These are phyloP conservation scores for Fusarium solani-melongenae DNA, from an alignment of 2,329 filamentous ascomycete species.

Conservation along the genomic window DNA sequence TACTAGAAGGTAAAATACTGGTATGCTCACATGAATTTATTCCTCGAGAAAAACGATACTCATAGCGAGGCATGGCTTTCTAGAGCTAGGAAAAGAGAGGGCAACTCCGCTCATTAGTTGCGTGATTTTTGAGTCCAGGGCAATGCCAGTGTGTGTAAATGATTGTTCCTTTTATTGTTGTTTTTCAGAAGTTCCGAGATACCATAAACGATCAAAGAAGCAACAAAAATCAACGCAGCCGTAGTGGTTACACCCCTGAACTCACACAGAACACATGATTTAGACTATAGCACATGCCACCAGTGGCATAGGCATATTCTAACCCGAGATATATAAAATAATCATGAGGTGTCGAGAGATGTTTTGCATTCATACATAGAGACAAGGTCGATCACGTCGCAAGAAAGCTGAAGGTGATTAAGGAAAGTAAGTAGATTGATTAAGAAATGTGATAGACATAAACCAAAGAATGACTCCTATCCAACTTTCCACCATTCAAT, in stretches of 20 bases:
- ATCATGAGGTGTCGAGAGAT: neutral
- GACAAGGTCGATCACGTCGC: neutral
- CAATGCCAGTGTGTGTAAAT: too few species aligned
- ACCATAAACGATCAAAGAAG: too few species aligned
- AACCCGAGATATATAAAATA: neutral
- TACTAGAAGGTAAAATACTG: neutral
- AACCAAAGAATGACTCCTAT: neutral
- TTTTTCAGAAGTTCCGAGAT: too few species aligned
- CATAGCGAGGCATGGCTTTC: neutral
- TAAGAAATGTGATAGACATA: neutral
- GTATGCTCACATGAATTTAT: neutral
- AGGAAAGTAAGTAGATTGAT: neutral
- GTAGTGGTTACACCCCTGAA: too few species aligned
- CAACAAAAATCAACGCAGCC: too few species aligned
- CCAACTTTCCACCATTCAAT: neutral
- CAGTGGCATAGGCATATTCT: too few species aligned
- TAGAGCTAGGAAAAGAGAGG: too few species aligned
- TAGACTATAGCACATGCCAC: too few species aligned
- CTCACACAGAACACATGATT: too few species aligned
- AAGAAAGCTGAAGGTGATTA: neutral
- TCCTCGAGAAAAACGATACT: neutral
- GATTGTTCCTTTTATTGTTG: too few species aligned
- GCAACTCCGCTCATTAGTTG: too few species aligned
- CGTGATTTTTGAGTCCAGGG: too few species aligned
- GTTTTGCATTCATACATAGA: neutral